These are phyloP conservation scores for Coemansia sp. DNA, from an alignment of 192 early-diverging fungal genomes.

Conservation along the genomic window DNA sequence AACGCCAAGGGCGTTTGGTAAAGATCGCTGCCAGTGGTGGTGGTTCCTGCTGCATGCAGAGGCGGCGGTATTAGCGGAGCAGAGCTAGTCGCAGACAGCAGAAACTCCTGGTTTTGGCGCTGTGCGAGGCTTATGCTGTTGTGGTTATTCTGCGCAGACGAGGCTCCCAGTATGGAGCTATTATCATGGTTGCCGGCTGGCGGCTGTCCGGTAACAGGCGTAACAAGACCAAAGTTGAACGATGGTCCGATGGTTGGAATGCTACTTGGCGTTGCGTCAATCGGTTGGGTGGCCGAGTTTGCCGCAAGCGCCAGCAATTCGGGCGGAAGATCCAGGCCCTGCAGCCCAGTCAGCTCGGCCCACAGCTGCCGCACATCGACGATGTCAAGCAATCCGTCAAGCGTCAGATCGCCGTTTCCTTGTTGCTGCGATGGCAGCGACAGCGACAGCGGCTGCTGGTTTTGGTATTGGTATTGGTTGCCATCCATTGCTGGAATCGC, in stretches of 20 bases:
- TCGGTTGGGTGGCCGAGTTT: conserved; percentile 19
- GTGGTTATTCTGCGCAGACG: neutral
- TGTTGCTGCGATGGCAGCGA: neutral
- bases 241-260: conserved; percentile 15
- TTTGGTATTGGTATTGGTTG: neutral
- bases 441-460: neutral
- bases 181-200: neutral
- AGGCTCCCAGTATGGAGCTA: neutral
- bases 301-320: conserved; percentile 41
- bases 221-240: conserved; percentile 13
- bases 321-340: conserved; percentile 30
- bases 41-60: neutral
- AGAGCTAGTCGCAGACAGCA: neutral
- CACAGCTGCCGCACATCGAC: conserved; percentile 39
- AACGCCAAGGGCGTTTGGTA: neutral
- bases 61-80: neutral
- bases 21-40: no score
- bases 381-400: conserved; percentile 23
- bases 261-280: neutral
- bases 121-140: neutral
- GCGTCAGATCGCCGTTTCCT: neutral
- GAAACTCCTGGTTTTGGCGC: no score
- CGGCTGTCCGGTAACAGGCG: neutral
- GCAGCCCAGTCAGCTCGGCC: conserved; percentile 45
- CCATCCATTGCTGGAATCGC: neutral